Base-by-base conservation (phyloP, 768 basidiomycete genomes). In the Collybiopsis confluens region DNA sequence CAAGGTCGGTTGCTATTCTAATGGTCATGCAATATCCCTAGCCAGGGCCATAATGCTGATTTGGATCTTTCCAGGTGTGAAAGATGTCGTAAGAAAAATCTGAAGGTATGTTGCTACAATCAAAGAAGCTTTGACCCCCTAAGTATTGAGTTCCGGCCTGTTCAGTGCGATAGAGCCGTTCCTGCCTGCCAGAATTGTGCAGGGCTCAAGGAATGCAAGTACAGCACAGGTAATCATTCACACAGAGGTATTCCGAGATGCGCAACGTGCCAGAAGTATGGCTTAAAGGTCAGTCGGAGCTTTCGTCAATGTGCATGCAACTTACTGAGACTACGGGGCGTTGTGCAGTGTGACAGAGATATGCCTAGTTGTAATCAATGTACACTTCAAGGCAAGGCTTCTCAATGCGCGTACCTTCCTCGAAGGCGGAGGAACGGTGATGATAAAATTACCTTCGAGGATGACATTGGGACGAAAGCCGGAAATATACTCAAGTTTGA, bases 171-270 rank as follows among this genome's bases (percentile, higher is more conserved):
- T 38, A 52, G 36, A 40, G 50, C 40, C n/a, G 26, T 52, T n/a
- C 50, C 50, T 42, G 10, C 50, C 11, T 52, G 50, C 20, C 37
- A 43, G n/a, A 42, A 52, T 23, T 52, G 50, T 24, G 37, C 24
- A 28, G 50, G 50, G 30, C 35, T 37, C 30, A 52, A 52, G 41
- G 50, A 52, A 30, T 52, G 50, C 30, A 52, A 43, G 18, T 52
- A 52, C 15, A 52, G 38, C 5, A 9, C 30, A 9, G 24, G 20
- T 3, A 43, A 40, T 26, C 50, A 52, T 52, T 52, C 50, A 42
- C 50, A 52, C 26, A 40, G 50, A 52, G 50, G 50, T 23, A 52
- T 52, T 41, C 50, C 50, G 9, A 52, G 50, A 24, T 52, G 50
- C 20, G 50, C 41, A 11, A 40, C 41, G 23, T 52, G 50, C 40